A percentile compares a stretch with the other conserved stretches of the same genome.
Evolutionary conservation across 441 rosid genomes (phyloP).

Genomic region (Viola pubescens): DNA sequence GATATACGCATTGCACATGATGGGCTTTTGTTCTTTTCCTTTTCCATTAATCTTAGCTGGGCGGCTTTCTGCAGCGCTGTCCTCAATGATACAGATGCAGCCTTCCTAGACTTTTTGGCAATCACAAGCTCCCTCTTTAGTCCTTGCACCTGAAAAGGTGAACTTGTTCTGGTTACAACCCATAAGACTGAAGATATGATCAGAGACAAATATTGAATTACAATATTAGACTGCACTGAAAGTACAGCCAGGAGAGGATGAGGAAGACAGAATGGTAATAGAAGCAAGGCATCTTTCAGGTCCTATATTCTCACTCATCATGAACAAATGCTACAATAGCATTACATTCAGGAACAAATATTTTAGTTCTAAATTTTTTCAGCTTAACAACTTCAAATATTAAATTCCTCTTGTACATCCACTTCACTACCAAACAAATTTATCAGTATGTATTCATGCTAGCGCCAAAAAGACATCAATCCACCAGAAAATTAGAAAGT

Average conservation of each 20-base stretch:
- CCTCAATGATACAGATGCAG: conserved; percentile 63
- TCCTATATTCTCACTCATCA: background rate
- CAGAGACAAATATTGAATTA: background rate
- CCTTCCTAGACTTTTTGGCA: conserved; percentile 68
- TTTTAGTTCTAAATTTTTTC: background rate
- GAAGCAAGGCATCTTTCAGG: background rate
- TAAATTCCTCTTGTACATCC: background rate
- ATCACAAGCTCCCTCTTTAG: conserved; percentile 53
- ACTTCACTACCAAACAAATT: background rate
- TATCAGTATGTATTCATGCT: no score
- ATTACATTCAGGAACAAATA: background rate
- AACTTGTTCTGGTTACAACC: conserved; percentile 10
- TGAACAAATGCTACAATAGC: background rate
- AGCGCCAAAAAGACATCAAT: background rate
- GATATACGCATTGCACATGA: conserved; percentile 97
- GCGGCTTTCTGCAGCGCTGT: conserved; percentile 78
- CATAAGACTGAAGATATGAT: background rate
- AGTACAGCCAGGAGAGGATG: background rate
- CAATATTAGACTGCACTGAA: background rate
- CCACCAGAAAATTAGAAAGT: background rate
- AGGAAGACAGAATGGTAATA: background rate
- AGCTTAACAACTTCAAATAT: background rate
- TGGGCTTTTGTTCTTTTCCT: conserved; percentile 96
- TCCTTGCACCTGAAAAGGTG: conserved; percentile 53
- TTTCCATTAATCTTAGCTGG: conserved; percentile 73